A percentile compares a stretch with the other conserved stretches of the same genome.
Evolutionary conservation across 441 rosid genomes (phyloP).

Genomic region (Cnidoscolus chayamansa): DNA sequence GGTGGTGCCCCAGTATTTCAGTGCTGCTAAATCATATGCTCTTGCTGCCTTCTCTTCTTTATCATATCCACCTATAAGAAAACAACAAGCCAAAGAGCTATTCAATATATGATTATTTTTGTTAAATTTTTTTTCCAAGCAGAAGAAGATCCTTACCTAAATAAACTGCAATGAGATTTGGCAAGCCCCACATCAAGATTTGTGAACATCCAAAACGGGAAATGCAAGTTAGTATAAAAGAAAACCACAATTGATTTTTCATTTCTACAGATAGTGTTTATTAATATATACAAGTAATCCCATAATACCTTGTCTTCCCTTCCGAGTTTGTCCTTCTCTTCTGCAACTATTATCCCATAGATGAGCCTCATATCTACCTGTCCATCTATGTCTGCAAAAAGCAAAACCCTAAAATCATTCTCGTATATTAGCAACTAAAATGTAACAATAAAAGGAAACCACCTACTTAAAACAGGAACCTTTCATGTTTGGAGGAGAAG

Average conservation of each 20-base stretch:
- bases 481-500: background rate
- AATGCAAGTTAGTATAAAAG: slow-evolving; percentile 22
- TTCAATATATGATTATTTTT: no score
- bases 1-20: slow-evolving; percentile 93
- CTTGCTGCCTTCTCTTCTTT: slow-evolving; percentile 95
- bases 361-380: slow-evolving; percentile 98
- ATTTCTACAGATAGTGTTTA: background rate
- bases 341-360: slow-evolving; percentile 97
- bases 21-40: slow-evolving; percentile 96
- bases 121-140: background rate
- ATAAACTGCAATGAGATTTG: slow-evolving; percentile 57
- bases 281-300: background rate
- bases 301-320: slow-evolving; percentile 95
- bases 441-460: slow-evolving; percentile 1
- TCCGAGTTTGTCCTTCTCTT: slow-evolving; percentile 97
- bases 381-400: slow-evolving; percentile 82
- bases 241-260: background rate
- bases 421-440: background rate
- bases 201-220: slow-evolving; percentile 19
- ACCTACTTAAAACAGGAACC: background rate
- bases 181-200: slow-evolving; percentile 26
- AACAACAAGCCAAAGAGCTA: slow-evolving; percentile 8
- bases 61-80: slow-evolving; percentile 77
- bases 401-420: slow-evolving; percentile 18
- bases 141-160: slow-evolving; percentile 53